These are phyloP conservation scores for Batkoa obscura DNA, from an alignment of 371 early-diverging fungal genomes.

Conservation along the genomic window DNA sequence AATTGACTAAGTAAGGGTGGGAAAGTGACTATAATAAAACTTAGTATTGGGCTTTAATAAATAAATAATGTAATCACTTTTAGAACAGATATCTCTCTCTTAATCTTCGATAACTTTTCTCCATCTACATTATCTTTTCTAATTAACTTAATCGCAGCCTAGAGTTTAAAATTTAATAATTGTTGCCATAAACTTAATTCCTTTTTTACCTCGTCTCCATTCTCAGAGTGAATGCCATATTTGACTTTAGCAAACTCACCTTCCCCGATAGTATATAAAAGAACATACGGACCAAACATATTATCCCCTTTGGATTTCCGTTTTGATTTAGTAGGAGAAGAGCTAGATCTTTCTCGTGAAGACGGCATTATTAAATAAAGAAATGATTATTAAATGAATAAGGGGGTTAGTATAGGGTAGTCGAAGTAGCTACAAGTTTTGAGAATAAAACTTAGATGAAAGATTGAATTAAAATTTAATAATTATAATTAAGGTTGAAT, in stretches of 20 bases:
- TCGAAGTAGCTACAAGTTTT: too few species aligned
- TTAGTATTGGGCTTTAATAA: not conserved
- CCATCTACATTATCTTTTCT: constrained; percentile 62
- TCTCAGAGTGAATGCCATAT: constrained; percentile 72
- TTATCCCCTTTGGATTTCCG: constrained; percentile 15
- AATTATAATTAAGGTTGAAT: too few species aligned
- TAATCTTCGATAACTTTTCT: constrained; percentile 53
- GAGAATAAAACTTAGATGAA: too few species aligned
- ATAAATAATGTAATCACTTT: constrained; percentile 25
- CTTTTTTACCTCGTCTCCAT: constrained; percentile 66
- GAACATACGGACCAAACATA: constrained; percentile 82
- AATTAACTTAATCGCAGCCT: constrained; percentile 69
- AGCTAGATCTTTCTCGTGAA: not conserved
- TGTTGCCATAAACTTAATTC: constrained; percentile 3
- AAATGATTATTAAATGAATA: too few species aligned
- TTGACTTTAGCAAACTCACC: constrained; percentile 98
- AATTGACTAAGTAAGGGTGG: constrained; percentile 80
- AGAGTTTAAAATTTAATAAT: constrained; percentile 2
- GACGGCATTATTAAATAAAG: not conserved
- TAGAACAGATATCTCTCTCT: constrained; percentile 63
- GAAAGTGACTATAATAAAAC: constrained; percentile 35
- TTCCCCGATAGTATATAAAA: constrained; percentile 90
- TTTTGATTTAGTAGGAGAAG: not conserved
- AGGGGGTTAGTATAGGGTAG: too few species aligned
- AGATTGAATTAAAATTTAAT: too few species aligned